Conservation (phyloP, 768 basidiomycete genomes). For the Amyloporia xantha region DNA sequence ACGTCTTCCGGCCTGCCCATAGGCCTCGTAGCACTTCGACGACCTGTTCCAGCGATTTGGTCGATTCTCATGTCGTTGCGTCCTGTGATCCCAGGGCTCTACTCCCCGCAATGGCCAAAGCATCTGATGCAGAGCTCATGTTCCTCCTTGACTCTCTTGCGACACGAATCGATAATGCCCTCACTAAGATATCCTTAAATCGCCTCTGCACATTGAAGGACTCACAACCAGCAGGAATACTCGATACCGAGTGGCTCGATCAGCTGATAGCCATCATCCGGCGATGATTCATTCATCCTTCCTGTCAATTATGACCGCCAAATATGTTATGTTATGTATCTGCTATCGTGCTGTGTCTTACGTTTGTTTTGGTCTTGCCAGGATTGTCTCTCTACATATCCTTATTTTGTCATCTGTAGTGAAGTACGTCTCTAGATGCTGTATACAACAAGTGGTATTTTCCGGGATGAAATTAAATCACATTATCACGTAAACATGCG, state of each 20-base stretch:
- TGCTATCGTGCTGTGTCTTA: conserved; percentile 4
- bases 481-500: too few species aligned
- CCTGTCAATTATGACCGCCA: background rate
- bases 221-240: background rate
- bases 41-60: conserved; percentile 7
- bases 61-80: conserved; percentile 28
- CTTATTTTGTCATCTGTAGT: conserved; percentile 1
- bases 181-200: conserved; percentile 18
- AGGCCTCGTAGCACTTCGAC: conserved; percentile 32
- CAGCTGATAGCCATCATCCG: background rate
- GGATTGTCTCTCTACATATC: background rate
- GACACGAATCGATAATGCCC: conserved; percentile 69
- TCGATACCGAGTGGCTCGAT: background rate
- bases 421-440: background rate
- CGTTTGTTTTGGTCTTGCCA: background rate
- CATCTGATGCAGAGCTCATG: conserved; percentile 67
- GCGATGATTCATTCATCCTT: background rate
- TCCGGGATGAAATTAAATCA: too few species aligned
- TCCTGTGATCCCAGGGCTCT: conserved; percentile 57
- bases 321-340: conserved; percentile 1
- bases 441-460: too few species aligned
- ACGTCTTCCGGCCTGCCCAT: conserved; percentile 46
- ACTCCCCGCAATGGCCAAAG: conserved; percentile 65
- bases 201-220: conserved; percentile 1
- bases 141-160: conserved; percentile 71